These are phyloP conservation scores for Lecanosticta acicola DNA, from an alignment of 2,329 filamentous ascomycete species.

Conservation along the genomic window DNA sequence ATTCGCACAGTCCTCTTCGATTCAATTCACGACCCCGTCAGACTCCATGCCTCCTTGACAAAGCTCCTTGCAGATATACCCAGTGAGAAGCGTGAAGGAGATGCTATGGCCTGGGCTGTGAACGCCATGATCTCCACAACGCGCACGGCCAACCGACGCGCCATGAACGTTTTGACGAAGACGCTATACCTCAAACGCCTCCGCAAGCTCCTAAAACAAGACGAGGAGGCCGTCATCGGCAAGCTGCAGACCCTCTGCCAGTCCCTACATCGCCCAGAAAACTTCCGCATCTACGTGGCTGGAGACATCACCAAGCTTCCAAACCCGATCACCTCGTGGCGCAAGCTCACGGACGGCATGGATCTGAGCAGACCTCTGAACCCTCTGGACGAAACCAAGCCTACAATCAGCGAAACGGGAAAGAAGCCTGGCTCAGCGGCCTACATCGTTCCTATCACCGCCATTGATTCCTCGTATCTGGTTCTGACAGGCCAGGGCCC, in stretches of 20 bases:
- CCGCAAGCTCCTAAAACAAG: conserved; percentile 70
- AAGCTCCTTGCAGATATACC: conserved; percentile 90
- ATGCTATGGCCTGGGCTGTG: conserved; percentile 56
- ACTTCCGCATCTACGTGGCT: conserved; percentile 79
- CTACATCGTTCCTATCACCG: conserved; percentile 81
- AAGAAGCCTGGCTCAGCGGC: conserved; percentile 67
- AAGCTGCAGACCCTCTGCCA: conserved; percentile 73
- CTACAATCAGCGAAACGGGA: conserved; percentile 70
- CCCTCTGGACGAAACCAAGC: conserved; percentile 63
- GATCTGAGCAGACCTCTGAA: conserved; percentile 53
- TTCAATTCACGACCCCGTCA: conserved; percentile 73
- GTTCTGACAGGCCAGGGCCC: conserved; percentile 70
- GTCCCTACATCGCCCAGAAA: conserved; percentile 73
- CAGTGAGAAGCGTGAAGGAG: conserved; percentile 81
- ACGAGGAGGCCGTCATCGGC: conserved; percentile 67
- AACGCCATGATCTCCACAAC: conserved; percentile 75
- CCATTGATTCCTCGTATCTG: conserved; percentile 86
- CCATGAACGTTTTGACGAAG: conserved; percentile 77
- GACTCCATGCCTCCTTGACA: conserved; percentile 58
- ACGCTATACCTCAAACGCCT: conserved; percentile 81
- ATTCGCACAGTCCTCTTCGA: conserved; percentile 81
- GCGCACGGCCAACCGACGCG: conserved; percentile 68
- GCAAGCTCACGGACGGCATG: conserved; percentile 53
- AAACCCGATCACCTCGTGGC: conserved; percentile 75
- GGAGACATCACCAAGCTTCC: conserved; percentile 70